Base-by-base conservation (phyloP, 768 basidiomycete genomes). In the Collybia sordida region DNA sequence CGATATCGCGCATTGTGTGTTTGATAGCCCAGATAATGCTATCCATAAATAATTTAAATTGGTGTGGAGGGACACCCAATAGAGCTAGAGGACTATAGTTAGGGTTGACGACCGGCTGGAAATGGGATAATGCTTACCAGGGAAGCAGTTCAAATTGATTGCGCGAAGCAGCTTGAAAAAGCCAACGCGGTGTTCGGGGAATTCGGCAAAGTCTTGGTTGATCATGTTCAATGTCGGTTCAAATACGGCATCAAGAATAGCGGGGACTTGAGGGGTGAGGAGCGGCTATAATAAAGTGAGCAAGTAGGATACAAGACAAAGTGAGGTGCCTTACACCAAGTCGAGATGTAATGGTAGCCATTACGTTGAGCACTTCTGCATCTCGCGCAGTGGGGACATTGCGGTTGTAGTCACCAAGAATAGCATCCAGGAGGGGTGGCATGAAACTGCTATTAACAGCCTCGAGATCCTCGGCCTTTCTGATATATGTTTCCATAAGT, bases 11-110 rank as follows among this genome's bases (percentile, higher is more conserved):
- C 93, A 97, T 94, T 14, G 93, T 98, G 72, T 99, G 97, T 69
- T 99, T 99, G 75, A 98, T 96, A n/a, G 94, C 96, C 96, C 97
- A 99, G 45, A 96, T 88, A 56, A 98, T 90, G 52, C 93, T 94
- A 68, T 98, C 96, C 85, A 97, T 98, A 68, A 97, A 90, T 51
- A 98, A 73, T 72, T 97, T 98, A 81, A 98, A 98, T 70, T 97
- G 92, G 40, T 79, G 70, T 8, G 93, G 88, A n/a, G 93, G 92
- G 52, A 97, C 80, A 21, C 82, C 83, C 49, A 96, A 79, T 40
- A 98, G 72, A 5, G 94, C 94, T 90, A 54, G 31, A 31, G 14
- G 47, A 54, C 34, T 23, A 46, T 39, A 50, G 27, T 50, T 42
- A 37, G 44, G 51, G 45, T 51, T 23, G 9, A 45, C 38, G 45